These are phyloP conservation scores for Sporothrix brasiliensis DNA, from an alignment of 2,329 filamentous ascomycete species.

Conservation along the genomic window DNA sequence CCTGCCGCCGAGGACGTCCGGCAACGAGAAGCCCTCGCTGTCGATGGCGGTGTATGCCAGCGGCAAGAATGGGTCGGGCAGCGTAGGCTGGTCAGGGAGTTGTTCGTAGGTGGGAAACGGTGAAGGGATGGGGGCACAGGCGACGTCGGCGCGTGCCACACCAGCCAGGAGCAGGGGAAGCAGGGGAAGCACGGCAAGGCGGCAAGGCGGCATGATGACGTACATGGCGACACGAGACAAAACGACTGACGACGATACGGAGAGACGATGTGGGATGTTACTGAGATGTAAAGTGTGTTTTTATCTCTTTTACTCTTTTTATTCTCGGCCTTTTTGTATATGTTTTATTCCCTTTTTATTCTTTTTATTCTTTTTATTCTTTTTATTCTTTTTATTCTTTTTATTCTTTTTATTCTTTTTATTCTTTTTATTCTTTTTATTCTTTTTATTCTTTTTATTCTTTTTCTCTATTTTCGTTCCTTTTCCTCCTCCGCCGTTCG, in stretches of 20 bases:
- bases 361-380: no score
- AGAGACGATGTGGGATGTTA: background rate
- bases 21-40: constrained; percentile 41
- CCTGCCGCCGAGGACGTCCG: constrained; percentile 46
- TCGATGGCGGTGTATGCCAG: background rate
- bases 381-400: background rate
- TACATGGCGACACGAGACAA: background rate
- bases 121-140: background rate
- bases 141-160: background rate
- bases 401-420: background rate
- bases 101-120: constrained; percentile 9
- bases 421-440: background rate
- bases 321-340: no score
- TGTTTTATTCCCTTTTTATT: no score
- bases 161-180: background rate
- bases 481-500: background rate
- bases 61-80: background rate
- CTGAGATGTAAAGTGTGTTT: constrained; percentile 29
- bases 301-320: background rate
- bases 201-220: background rate
- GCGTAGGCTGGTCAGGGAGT: constrained; percentile 2
- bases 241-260: background rate
- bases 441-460: no score
- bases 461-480: no score
- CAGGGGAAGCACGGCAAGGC: background rate